phyloP scores from a whole-genome alignment of 108 stramenopile genomes.

The Bacterosira constricta region DNA sequence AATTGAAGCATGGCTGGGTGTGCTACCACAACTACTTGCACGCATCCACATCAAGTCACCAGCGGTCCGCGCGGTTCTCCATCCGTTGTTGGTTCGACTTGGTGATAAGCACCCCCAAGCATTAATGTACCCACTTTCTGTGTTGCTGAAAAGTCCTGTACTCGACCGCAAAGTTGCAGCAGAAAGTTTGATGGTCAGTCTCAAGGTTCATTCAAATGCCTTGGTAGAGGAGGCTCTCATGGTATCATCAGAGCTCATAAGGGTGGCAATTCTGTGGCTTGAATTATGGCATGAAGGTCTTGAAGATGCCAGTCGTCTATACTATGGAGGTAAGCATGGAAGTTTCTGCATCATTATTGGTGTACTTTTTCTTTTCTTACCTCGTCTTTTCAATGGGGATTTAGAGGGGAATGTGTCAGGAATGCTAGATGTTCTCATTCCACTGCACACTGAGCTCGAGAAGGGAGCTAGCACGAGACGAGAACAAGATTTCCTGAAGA shows the following conservation, averaged over 20 bases:
- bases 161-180: slow-evolving; percentile 90
- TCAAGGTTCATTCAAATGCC: slow-evolving; percentile 81
- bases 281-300: slow-evolving; percentile 98
- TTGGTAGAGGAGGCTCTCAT: slow-evolving; percentile 94
- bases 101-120: slow-evolving; percentile 96
- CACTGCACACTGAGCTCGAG: slow-evolving; percentile 86
- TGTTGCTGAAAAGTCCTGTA: slow-evolving; percentile 90
- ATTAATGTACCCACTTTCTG: slow-evolving; percentile 97
- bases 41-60: slow-evolving; percentile 91
- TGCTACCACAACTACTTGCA: slow-evolving; percentile 98
- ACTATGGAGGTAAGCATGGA: no score
- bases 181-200: slow-evolving; percentile 85
- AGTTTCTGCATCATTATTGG: no score
- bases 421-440: slow-evolving; percentile 88
- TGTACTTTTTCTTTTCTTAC: no score
- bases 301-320: slow-evolving; percentile 92
- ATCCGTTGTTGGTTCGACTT: slow-evolving; percentile 86
- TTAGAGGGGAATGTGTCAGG: slow-evolving; percentile 94
- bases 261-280: slow-evolving; percentile 99
- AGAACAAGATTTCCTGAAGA: slow-evolving; percentile 84
- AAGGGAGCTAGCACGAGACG: slow-evolving; percentile 75
- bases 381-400: no score
- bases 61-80: slow-evolving; percentile 79
- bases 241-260: slow-evolving; percentile 96
- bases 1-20: slow-evolving; percentile 97